Evolutionary conservation across 805 yeast genomes (phyloP), one percentile per base, ranked within the genome.

Genomic region (Candida peoriensis): DNA sequence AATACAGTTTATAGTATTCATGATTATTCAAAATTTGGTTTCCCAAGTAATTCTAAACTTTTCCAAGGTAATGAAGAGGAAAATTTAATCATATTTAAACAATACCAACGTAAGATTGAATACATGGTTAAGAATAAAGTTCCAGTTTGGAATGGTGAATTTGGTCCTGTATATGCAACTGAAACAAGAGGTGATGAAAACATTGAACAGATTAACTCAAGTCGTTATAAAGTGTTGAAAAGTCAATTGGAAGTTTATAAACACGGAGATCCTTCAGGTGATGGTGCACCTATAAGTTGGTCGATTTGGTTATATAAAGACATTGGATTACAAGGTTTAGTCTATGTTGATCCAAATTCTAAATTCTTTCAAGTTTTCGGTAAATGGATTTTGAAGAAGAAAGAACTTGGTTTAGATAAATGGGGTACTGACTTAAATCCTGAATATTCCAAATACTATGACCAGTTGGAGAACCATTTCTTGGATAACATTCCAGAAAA

Each of bases 141-240:
- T 8, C 74, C 76, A 3, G 73, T 70, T 14, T 71, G 76, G 76
- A 68, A 69, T 48, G 76, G 76, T 20, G 72, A 71, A 50, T 68
- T 70, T 48, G 74, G 76, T 22, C 74, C 76, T 8, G 73, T 71
- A 23, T 68, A 68, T 46, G 65, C 71, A 13, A 57, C 69, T 10
- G 51, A 60, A 18, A 56, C 50, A 18, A 55, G 75, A 36, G 72
- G 72, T 15, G 72, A 68, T 44, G 33, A 38, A 2, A 54, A 66
- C 36, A 54, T 59, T 6, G 69, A 58, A 10, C 44, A 44, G 19
- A 63, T 58, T 32, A 71, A 71, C 46, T 41, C 34, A 12, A 53
- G 61, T 10, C 60, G 76, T 24, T 68, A 66, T 48, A 43, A 57
- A 16, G 63, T 70, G 20, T 58, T 71, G 44, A 60, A 61, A 36